Evolutionary conservation across 805 yeast species (phyloP).

Genomic region (Starmerella apicola): DNA sequence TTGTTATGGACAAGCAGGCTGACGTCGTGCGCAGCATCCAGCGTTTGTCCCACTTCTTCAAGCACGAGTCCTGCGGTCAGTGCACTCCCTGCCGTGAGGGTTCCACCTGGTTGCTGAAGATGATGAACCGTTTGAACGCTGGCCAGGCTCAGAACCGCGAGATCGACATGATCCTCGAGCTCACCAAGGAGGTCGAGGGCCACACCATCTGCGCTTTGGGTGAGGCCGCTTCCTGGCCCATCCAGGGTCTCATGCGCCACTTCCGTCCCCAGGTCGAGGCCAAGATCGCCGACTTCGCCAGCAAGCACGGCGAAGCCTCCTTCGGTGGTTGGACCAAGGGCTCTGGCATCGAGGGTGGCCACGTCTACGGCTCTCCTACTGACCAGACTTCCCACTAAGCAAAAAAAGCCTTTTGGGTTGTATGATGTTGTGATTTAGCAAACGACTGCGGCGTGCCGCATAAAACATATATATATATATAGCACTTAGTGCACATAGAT

Average conservation of each 20-base stretch:
- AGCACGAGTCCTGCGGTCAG: constrained; percentile 90
- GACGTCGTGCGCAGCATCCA: constrained; percentile 79
- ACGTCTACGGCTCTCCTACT: constrained; percentile 37
- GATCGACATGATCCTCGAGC: constrained; percentile 73
- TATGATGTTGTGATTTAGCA: no score
- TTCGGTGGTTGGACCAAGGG: constrained; percentile 71
- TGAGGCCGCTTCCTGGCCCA: constrained; percentile 90
- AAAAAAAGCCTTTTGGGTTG: no score
- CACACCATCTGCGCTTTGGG: constrained; percentile 89
- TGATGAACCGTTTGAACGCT: constrained; percentile 67
- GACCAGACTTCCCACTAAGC: constrained; percentile 17
- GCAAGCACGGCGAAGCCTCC: constrained; percentile 36
- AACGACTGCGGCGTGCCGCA: no score
- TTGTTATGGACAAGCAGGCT: constrained; percentile 78
- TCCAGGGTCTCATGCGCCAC: constrained; percentile 75
- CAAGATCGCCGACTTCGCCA: constrained; percentile 53
- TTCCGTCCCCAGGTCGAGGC: constrained; percentile 75
- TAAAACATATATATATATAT: no score
- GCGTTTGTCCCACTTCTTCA: constrained; percentile 70
- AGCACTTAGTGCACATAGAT: no score
- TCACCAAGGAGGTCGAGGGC: constrained; percentile 78
- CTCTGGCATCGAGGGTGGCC: constrained; percentile 49
- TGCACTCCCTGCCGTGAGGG: constrained; percentile 95
- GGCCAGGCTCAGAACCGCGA: constrained; percentile 76
- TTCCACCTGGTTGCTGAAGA: constrained; percentile 69